Base-by-base conservation (phyloP, 1,139 yeast genomes). In the Citeromyces hawaiiensis region DNA sequence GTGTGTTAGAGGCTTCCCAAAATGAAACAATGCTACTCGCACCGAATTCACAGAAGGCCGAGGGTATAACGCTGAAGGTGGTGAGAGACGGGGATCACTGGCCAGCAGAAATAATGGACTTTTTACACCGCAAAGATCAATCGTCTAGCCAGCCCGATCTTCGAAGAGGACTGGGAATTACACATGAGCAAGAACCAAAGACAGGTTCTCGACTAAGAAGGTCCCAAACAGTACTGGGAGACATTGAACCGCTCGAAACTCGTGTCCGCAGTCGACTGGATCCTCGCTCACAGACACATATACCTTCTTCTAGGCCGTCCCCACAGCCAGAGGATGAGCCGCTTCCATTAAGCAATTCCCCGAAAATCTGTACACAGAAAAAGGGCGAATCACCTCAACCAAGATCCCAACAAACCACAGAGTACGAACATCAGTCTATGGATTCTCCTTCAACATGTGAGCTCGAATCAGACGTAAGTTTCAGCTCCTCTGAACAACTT, bases 1-100 rank as follows among this genome's bases (percentile, higher is more conserved):
- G 25, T 1, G 25, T 54, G 2, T 30, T 35, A 11, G 23, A 14
- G 8, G 17, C 19, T 5, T 18, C 30, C 8, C 19, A 11, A 14
- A 16, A 17, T 17, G 16, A 18, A 10, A 15, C 15, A n/a, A 16
- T 35, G 5, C 13, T 21, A n/a, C 37, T 35, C 10, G 9, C 30
- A 4, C 13, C 30, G 30, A 10, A 11, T 17, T 23, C 27, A 23
- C 27, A 23, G 27, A 3, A 23, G 11, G 11, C 11, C 9, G 27
- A 23, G 11, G 27, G 27, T 9, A 23, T 23, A 7, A 23, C 27
- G 27, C 27, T 23, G 11, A 9, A 23, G 8, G 27, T 23, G 8
- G 11, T 23, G 27, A 23, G 11, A 23, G 11, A 23, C 9, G 27
- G 11, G 11, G 11, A 23, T 9, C 27, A 23, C 9, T 23, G 27